Evolutionary conservation across 1,284 basidiomycete species (phyloP), one percentile per base, ranked within the genome.

Genomic region (Rhodotorula sp.): DNA sequence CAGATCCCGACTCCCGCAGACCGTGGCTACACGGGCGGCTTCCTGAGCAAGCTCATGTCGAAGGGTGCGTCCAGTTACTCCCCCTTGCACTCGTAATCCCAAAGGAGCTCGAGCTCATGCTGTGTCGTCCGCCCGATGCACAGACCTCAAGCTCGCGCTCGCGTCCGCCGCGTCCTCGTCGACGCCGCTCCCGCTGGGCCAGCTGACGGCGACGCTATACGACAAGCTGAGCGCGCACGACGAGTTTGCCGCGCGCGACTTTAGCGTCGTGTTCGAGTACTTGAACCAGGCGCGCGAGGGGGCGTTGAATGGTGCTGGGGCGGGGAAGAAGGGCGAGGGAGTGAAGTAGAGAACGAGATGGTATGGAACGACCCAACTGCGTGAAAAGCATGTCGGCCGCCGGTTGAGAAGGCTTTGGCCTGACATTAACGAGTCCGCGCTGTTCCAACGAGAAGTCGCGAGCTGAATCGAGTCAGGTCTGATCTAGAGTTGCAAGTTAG

Each of bases 41-140:
- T 93, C 81, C 89, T 90, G 23, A 90, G 89, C n/a, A 84, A 85
- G 13, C 83, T 93, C 53, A 93, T 93, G 91, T 82, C 91, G 66
- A 93, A 93, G 87, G 91, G 81, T 74, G 58, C 63, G 53, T 23
- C 50, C 4, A 21, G 34, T 25, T 17, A n/a, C 59, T 49, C 44
- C 13, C 58, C 34, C 34, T 34, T 13, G 42, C 1, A 10, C 45
- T 14, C 13, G 19, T 21, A 3, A 19, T 19, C 1, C 2, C 59
- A 17, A 0, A 52, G 8, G 21, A 0, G n/a, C 49, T 8, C 7
- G 21, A 10, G 49, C 49, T 7, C 21, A 21, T 12, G 25, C 13
- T 7, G 7, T 3, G 10, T 27, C n/a, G 10, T 16, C 54, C 2
- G n/a, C 2, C 34, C 2, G 4, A 21, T 16, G 21, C 13, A 16